These are phyloP conservation scores for Ustanciosporium gigantosporum DNA, from an alignment of 1,284 basidiomycete genomes.

Conservation along the genomic window DNA sequence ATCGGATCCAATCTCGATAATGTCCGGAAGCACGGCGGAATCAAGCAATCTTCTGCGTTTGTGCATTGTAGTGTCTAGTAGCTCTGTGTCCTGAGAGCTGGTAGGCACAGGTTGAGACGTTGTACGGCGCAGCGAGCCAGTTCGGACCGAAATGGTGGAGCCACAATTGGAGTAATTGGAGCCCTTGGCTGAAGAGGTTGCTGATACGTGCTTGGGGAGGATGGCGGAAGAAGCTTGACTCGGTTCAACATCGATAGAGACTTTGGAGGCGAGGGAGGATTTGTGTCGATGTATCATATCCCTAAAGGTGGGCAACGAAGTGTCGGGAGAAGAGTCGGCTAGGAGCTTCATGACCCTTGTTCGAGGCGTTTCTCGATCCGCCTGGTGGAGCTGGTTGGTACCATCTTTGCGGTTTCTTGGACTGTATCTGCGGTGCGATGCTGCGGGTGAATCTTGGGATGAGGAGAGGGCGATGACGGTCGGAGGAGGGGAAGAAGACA, in stretches of 20 bases:
- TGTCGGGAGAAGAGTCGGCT: constrained; percentile 20
- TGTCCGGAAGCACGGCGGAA: constrained; percentile 8
- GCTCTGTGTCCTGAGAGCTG: constrained; percentile 30
- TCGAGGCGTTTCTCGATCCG: background rate
- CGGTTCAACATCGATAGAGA: background rate
- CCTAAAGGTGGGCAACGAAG: constrained; percentile 24
- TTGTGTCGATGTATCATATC: constrained; percentile 9
- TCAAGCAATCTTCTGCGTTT: too few relatives aligned
- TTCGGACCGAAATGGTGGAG: background rate
- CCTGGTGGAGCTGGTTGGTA: background rate
- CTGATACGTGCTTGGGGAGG: too few relatives aligned
- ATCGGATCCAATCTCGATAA: constrained; percentile 34
- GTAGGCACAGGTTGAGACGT: constrained; percentile 13
- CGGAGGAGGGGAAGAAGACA: constrained; percentile 7
- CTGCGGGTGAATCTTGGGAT: constrained; percentile 10
- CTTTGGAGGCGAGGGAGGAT: background rate
- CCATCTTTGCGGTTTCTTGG: too few relatives aligned
- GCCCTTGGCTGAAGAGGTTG: too few relatives aligned
- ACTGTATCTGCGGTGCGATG: too few relatives aligned
- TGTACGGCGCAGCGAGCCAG: constrained; percentile 20
- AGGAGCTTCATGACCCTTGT: constrained; percentile 2
- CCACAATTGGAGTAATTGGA: background rate
- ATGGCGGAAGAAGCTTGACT: background rate
- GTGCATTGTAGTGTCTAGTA: too few relatives aligned
- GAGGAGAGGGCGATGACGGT: constrained; percentile 22